Conservation (phyloP, 768 basidiomycete genomes). For the Serendipita indica region DNA sequence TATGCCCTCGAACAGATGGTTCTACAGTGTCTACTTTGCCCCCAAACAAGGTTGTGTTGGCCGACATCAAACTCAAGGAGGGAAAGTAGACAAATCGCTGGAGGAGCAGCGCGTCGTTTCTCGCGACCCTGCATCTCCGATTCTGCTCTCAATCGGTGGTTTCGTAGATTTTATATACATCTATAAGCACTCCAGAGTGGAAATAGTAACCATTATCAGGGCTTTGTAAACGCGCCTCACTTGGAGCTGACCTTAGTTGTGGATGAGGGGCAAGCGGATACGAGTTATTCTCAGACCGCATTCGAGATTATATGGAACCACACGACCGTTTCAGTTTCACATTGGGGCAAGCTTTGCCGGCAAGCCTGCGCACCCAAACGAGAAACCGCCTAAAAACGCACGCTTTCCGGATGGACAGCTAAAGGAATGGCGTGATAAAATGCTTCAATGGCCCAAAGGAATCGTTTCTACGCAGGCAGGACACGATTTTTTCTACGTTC, state of each 20-base stretch:
- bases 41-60: not conserved
- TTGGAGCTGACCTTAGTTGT: too few relatives aligned
- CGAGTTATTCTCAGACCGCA: not conserved
- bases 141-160: too few relatives aligned
- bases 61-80: too few relatives aligned
- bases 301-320: constrained; percentile 10
- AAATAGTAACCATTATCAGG: too few relatives aligned
- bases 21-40: not conserved
- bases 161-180: too few relatives aligned
- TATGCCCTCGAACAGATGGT: not conserved
- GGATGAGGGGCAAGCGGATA: not conserved
- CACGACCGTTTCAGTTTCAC: constrained; percentile 54
- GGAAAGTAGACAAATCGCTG: too few relatives aligned
- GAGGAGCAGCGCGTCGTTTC: too few relatives aligned
- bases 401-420: constrained; percentile 43
- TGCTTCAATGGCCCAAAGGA: constrained; percentile 33
- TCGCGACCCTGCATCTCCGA: too few relatives aligned
- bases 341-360: constrained; percentile 66
- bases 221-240: too few relatives aligned
- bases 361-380: constrained; percentile 37
- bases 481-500: constrained; percentile 53
- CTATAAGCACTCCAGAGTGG: too few relatives aligned
- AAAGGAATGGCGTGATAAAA: constrained; percentile 55
- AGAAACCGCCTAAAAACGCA: constrained; percentile 7
- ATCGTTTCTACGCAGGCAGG: constrained; percentile 30